Evolutionary conservation across 208 protist genomes (phyloP), one percentile per base, ranked within the genome.

Genomic region (Blechomonas ayalai): DNA sequence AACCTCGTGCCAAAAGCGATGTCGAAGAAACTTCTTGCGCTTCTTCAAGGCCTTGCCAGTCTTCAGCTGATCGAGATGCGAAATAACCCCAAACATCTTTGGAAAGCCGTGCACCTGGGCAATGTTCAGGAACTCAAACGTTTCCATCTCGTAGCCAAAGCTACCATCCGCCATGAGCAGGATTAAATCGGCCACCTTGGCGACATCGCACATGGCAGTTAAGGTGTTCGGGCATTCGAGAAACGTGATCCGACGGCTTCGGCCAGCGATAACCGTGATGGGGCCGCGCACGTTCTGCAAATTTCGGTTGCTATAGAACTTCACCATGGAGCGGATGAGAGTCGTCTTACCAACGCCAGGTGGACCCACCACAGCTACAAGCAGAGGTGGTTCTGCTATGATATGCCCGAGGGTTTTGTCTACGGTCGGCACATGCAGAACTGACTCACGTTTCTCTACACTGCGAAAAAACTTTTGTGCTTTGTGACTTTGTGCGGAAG

Each of bases 61-160:
- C 58, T 96, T 98, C 39, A 99, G 96, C 27, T 79, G 32, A 67
- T 99, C 98, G 4, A 99, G 75, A 65, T 99, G 97, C 15, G 98
- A 99, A 0, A 99, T 71, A 13, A 99, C 82, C 33, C 98, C 98
- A 65, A 99, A 98, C 58, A 99, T 89, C 35, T 90, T 90, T 4
- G 98, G 96, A 46, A 99, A 99, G 27, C 98, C 98, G 63, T 99
- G 97, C 28, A 96, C 85, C 59, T 98, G 92, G 12, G 97, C 69
- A 18, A 99, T 97, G 65, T 99, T 99, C 20, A 99, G 67, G 62
- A 99, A 99, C 83, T 99, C 98, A 67, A 99, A 99, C 7, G 96
- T 99, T 67, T 99, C 97, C 98, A 99, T 99, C 89, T 99, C 98
- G 49, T 99, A 99, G 24, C 97, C 97, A 67, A 89, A 99, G 46